Evolutionary conservation across 176 grass and related monocot species (phyloP).

Genomic region (Aegilops umbellulata): DNA sequence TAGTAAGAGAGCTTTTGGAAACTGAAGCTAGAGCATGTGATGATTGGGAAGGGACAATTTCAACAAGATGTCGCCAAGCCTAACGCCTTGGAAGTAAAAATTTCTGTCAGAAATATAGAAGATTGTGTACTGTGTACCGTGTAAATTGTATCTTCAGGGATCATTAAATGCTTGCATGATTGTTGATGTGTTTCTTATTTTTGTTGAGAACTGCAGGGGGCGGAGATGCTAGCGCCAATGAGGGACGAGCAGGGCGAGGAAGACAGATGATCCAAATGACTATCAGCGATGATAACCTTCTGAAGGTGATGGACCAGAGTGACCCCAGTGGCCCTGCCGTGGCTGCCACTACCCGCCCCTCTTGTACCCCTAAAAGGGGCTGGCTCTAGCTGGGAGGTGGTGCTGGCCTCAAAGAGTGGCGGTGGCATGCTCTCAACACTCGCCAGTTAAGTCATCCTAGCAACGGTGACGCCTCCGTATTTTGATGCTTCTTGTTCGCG

Average conservation of each 20-base stretch:
- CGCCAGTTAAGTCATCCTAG: conserved; percentile 35
- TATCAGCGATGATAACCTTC: conserved; percentile 58
- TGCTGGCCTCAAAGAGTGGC: conserved; percentile 60
- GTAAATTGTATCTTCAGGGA: no score
- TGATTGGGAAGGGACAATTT: conserved; percentile 91
- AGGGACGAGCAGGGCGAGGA: conserved; percentile 63
- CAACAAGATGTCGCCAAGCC: conserved; percentile 70
- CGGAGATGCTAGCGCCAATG: conserved; percentile 64
- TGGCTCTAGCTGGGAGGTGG: conserved; percentile 74
- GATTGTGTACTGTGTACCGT: no score
- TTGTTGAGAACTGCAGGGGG: conserved; percentile 36
- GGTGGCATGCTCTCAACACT: conserved; percentile 68
- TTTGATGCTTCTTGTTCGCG: not conserved
- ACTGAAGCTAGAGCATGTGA: conserved; percentile 87
- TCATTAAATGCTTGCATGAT: not conserved
- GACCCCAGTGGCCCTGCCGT: conserved; percentile 34
- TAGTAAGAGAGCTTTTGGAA: conserved; percentile 81
- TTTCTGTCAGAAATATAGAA: no score
- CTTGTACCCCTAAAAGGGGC: conserved; percentile 64
- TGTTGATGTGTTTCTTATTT: not conserved
- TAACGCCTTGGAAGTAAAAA: conserved; percentile 51
- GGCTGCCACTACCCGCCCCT: not conserved
- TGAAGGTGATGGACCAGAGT: conserved; percentile 61
- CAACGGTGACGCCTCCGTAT: not conserved
- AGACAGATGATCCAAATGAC: conserved; percentile 74